Percentiles rank a stretch among this genome's conserved stretches.
These are phyloP conservation scores for Eucalyptus polybractea DNA, from an alignment of 345 rosid genomes.

Conservation along the genomic window DNA sequence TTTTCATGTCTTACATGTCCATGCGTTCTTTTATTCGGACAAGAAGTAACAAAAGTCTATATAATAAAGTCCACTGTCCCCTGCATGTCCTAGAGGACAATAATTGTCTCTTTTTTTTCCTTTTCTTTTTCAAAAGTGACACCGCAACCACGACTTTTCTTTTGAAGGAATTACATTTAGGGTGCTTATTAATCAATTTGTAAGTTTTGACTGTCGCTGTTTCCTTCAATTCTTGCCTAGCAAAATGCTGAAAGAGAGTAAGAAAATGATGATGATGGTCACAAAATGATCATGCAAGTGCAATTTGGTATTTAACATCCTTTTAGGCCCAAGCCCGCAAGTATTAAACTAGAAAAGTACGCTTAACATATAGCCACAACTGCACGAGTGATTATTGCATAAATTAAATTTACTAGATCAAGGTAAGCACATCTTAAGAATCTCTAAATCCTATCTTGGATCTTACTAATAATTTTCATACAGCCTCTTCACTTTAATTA, in stretches of 20 bases:
- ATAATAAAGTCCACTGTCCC: accelerated
- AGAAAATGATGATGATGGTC: accelerated
- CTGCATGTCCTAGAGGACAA: neutral
- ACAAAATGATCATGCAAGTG: neutral
- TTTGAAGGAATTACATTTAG: too few species aligned
- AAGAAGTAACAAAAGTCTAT: neutral
- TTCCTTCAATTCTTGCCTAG: too few species aligned
- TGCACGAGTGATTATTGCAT: too few species aligned
- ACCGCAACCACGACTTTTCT: neutral
- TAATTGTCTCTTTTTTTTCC: neutral
- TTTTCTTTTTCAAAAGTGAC: neutral
- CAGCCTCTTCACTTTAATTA: too few species aligned
- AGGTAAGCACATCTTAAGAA: too few species aligned
- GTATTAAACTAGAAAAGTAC: neutral
- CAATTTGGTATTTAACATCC: neutral
- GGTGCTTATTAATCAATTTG: neutral
- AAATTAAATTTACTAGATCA: too few species aligned
- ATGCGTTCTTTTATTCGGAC: too few species aligned
- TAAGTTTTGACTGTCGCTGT: too few species aligned
- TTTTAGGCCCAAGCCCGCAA: neutral
- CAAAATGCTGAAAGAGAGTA: too few species aligned
- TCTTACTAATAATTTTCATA: too few species aligned
- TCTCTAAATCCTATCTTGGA: too few species aligned
- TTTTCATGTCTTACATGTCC: accelerated
- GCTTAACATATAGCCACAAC: too few species aligned